Evolutionary conservation across 1,284 basidiomycete genomes (phyloP).

Genomic region (Stereum hirsutum): DNA sequence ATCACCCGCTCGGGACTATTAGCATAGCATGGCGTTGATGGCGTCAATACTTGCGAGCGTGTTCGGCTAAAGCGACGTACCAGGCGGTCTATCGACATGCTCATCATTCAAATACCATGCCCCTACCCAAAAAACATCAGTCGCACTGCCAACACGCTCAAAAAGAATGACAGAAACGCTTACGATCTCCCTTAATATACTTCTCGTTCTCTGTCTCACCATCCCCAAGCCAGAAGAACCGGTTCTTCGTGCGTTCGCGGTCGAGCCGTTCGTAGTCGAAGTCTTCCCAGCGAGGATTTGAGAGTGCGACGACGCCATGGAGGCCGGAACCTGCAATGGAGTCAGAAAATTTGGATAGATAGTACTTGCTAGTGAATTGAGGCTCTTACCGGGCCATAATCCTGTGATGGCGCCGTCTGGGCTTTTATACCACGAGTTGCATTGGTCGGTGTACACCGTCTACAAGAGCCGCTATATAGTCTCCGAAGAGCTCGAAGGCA

Average conservation of each 20-base stretch:
- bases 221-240: constrained; percentile 52
- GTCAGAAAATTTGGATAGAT: not conserved
- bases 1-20: too few species aligned
- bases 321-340: constrained; percentile 35
- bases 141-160: not conserved
- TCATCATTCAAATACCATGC: constrained; percentile 38
- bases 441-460: constrained; percentile 52
- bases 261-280: constrained; percentile 44
- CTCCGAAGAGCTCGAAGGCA: too few species aligned
- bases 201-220: constrained; percentile 39
- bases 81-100: constrained; percentile 31
- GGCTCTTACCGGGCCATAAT: constrained; percentile 46
- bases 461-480: too few species aligned
- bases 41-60: too few species aligned
- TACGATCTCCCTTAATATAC: constrained; percentile 35
- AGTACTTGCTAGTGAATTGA: not conserved
- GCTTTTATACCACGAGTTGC: constrained; percentile 61
- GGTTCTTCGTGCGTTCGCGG: constrained; percentile 25
- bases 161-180: too few species aligned
- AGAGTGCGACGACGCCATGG: constrained; percentile 39
- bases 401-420: constrained; percentile 47
- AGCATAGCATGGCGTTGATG: too few species aligned
- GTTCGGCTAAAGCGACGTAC: too few species aligned
- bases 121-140: constrained; percentile 18
- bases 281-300: constrained; percentile 58